Evolutionary conservation across 805 yeast genomes (phyloP).

Genomic region (Saccharomycopsis capsularis): DNA sequence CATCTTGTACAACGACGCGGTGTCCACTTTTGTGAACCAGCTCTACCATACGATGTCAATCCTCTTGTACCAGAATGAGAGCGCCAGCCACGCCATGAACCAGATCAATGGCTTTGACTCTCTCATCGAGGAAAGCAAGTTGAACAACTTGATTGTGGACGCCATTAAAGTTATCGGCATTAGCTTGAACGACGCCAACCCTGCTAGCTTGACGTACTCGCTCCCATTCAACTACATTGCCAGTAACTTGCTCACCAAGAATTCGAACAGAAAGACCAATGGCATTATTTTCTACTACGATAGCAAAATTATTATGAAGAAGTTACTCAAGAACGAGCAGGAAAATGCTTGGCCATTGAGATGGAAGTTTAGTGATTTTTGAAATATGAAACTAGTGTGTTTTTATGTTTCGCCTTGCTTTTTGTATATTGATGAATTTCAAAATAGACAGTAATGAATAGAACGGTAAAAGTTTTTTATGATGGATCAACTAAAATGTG

Average conservation of each 20-base stretch:
- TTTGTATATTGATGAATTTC: too few relatives aligned
- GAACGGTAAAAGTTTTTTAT: too few relatives aligned
- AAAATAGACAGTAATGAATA: too few relatives aligned
- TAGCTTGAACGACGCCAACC: constrained; percentile 5
- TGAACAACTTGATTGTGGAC: constrained; percentile 7
- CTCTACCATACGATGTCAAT: constrained; percentile 9
- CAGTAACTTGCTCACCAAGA: constrained; percentile 15
- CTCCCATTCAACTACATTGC: constrained; percentile 14
- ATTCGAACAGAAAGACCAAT: constrained; percentile 1
- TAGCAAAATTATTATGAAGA: constrained; percentile 12
- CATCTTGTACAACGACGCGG: constrained; percentile 1
- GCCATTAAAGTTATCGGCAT: constrained; percentile 15
- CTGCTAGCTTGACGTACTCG: constrained; percentile 3
- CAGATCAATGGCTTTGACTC: background rate
- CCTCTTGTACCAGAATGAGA: constrained; percentile 3
- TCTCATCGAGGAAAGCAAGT: constrained; percentile 2
- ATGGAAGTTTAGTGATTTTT: constrained; percentile 21
- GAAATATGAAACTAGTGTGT: too few relatives aligned
- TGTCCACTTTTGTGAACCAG: constrained; percentile 7
- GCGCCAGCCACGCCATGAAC: background rate
- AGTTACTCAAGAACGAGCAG: constrained; percentile 11
- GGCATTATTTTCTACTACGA: constrained; percentile 10
- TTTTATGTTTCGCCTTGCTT: too few relatives aligned
- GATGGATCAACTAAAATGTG: too few relatives aligned
- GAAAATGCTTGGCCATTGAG: constrained; percentile 16